A percentile compares a stretch with the other conserved stretches of the same genome.
These are phyloP conservation scores for Spergularia marina DNA, from an alignment of 148 eudicot species.

Conservation along the genomic window DNA sequence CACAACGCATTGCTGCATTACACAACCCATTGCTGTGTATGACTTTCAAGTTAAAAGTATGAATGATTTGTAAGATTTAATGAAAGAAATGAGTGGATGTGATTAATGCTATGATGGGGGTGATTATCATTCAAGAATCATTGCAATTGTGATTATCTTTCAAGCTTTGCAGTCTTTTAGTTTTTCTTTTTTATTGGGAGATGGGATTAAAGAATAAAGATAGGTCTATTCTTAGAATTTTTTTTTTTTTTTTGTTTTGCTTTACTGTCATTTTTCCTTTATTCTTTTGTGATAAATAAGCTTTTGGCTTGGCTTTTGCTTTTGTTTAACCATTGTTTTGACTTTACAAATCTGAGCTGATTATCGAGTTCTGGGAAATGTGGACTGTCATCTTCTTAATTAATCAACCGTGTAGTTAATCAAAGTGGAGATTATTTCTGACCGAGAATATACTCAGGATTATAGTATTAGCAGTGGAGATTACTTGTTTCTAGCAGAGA, in stretches of 20 bases:
- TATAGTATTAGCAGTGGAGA: not conserved
- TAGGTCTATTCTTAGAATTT: not conserved
- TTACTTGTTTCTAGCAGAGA: not conserved
- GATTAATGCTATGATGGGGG: slow-evolving; percentile 44
- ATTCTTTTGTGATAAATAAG: not conserved
- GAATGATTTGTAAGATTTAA: not conserved
- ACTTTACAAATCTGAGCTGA: slow-evolving; percentile 15
- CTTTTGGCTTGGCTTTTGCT: slow-evolving; percentile 4
- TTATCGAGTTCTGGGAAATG: slow-evolving; percentile 19
- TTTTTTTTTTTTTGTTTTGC: not conserved
- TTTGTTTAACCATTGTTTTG: slow-evolving; percentile 14
- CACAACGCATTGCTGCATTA: too few relatives aligned
- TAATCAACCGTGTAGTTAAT: not conserved
- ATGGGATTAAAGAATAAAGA: not conserved
- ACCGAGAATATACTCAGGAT: slow-evolving; percentile 28
- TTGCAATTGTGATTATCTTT: slow-evolving; percentile 43
- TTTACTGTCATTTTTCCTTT: not conserved
- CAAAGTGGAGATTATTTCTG: slow-evolving; percentile 16
- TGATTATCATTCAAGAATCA: slow-evolving; percentile 67
- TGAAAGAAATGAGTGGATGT: slow-evolving; percentile 3
- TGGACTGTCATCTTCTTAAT: not conserved
- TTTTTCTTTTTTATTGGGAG: slow-evolving; percentile 14
- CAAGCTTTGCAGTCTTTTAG: slow-evolving; percentile 13
- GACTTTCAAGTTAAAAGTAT: not conserved
- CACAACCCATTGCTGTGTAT: too few relatives aligned